Base-by-base conservation (phyloP, 164 flowering plant genomes). In the Magnolia kwangsiensis region DNA sequence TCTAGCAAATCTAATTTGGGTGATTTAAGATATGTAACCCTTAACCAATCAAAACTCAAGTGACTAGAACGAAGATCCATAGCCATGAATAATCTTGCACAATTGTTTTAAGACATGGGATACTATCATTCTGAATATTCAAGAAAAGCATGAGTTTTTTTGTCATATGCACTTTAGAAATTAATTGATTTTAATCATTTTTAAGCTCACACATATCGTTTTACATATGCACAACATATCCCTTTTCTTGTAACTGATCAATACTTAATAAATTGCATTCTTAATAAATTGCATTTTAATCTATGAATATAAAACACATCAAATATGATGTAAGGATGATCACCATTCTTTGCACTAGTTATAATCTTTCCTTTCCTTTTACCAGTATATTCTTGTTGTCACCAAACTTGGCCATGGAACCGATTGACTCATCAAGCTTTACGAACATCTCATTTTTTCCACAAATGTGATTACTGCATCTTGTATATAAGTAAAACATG, bases 371-470 rank as follows among this genome's bases (percentile, higher is more conserved):
- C 64, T 58, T 71, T 2, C 64, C 77, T 50, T 71, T 78, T 1
- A 76, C 63, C 16, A 63, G 23, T 0, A 76, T 29, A 20, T 74
- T 81, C 0, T 71, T 71, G 0, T 1, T 9, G 16, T 78, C 76
- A 3, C 83, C 80, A 77, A 83, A 80, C 0, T 80, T 7, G 9
- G 78, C 74, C 11, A 50, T 51, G 0, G 76, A 66, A 13, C 14
- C 51, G 1, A 80, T 29, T 1, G 66, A 58, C 59, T 81, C 77
- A 69, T 78, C 75, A 13, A 83, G 77, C 45, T 83, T 72, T 50
- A 69, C 19, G 45, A 83, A 85, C 51, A 70, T 29, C 3, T 78
- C 18, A 45, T 67, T 83, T 3, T 27, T 66, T 16, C 81, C 83
- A 67, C 79, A 27, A 27, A 27, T 27, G 29, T 27, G 29, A 27